Percentiles rank a stretch among this genome's conserved stretches.
These are phyloP conservation scores for Penicillium samsonianum DNA, from an alignment of 495 filamentous ascomycete species.

Conservation along the genomic window DNA sequence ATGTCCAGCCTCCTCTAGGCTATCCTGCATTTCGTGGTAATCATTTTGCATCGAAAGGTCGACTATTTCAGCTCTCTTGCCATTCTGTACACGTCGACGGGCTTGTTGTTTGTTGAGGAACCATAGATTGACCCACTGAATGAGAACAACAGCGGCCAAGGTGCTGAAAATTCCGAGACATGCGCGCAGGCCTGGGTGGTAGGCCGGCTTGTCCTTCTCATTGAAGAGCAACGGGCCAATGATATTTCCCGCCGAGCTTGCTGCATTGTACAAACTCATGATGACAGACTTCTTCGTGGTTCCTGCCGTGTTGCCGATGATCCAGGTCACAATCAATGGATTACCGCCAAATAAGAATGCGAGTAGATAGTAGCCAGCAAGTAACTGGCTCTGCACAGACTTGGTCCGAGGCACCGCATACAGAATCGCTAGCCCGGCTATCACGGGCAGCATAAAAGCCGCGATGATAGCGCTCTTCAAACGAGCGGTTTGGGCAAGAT, in stretches of 20 bases:
- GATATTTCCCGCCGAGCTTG: constrained; percentile 48
- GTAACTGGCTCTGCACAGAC: constrained; percentile 41
- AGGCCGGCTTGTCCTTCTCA: constrained; percentile 45
- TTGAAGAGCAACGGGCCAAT: constrained; percentile 50
- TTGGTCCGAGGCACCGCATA: constrained; percentile 51
- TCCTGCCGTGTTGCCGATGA: constrained; percentile 52
- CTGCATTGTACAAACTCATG: constrained; percentile 52
- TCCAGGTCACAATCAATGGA: constrained; percentile 52
- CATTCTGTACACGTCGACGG: constrained; percentile 53
- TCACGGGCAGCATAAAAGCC: constrained; percentile 53
- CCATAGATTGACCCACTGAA: constrained; percentile 54
- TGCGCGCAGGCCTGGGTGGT: constrained; percentile 55
- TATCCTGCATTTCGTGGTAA: constrained; percentile 27
- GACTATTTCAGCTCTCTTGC: constrained; percentile 56
- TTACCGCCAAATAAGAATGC: constrained; percentile 59
- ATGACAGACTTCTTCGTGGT: constrained; percentile 55
- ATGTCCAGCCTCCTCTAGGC: constrained; percentile 19
- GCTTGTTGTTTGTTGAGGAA: constrained; percentile 57
- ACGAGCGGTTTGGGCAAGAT: constrained; percentile 49
- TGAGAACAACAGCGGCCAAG: constrained; percentile 46
- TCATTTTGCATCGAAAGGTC: constrained; percentile 57
- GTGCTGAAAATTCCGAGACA: constrained; percentile 59
- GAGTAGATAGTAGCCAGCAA: constrained; percentile 63
- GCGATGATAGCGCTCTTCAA: constrained; percentile 54
- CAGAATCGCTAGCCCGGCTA: constrained; percentile 57